phyloP scores from a whole-genome alignment of 129 eudicot species.

The Centella asiatica region DNA sequence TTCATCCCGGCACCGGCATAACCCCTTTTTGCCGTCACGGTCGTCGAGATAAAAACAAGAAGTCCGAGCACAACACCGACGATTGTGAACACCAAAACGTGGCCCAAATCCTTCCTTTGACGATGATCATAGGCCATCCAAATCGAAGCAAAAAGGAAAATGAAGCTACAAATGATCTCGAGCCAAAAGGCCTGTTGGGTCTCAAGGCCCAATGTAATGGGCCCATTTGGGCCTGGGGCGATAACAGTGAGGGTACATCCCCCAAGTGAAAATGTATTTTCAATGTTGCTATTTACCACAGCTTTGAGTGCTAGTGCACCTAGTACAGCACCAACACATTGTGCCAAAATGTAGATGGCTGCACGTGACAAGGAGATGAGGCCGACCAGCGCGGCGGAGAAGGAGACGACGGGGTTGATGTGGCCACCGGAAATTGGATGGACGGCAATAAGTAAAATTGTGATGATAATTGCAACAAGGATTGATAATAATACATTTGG shows the following conservation, averaged over 20 bases:
- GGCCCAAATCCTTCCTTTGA: slow-evolving; percentile 51
- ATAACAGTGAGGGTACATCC: slow-evolving; percentile 59
- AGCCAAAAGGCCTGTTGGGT: slow-evolving; percentile 66
- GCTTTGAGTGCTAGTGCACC: slow-evolving; percentile 73
- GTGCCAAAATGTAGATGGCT: slow-evolving; percentile 54
- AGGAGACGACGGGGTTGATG: slow-evolving; percentile 59
- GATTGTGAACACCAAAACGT: slow-evolving; percentile 27
- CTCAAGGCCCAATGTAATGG: slow-evolving; percentile 35
- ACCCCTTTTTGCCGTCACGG: slow-evolving; percentile 46
- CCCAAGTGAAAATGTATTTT: slow-evolving; percentile 48
- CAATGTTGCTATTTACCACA: slow-evolving; percentile 32
- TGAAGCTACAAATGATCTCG: slow-evolving; percentile 56
- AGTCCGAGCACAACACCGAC: slow-evolving; percentile 52
- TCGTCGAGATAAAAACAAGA: slow-evolving; percentile 49
- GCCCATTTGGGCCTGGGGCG: slow-evolving; percentile 62
- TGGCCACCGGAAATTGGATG: slow-evolving; percentile 64
- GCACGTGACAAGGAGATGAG: slow-evolving; percentile 64
- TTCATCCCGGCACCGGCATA: slow-evolving; percentile 79
- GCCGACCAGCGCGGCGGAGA: slow-evolving; percentile 74
- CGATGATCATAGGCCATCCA: slow-evolving; percentile 79
- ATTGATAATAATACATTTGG: slow-evolving; percentile 46
- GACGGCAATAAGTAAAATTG: slow-evolving; percentile 60
- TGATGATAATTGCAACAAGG: slow-evolving; percentile 36
- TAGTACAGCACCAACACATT: slow-evolving; percentile 50
- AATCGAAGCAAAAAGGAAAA: slow-evolving; percentile 59